Base-by-base conservation (phyloP, 371 early-diverging fungal genomes). In the Mortierella sp. region DNA sequence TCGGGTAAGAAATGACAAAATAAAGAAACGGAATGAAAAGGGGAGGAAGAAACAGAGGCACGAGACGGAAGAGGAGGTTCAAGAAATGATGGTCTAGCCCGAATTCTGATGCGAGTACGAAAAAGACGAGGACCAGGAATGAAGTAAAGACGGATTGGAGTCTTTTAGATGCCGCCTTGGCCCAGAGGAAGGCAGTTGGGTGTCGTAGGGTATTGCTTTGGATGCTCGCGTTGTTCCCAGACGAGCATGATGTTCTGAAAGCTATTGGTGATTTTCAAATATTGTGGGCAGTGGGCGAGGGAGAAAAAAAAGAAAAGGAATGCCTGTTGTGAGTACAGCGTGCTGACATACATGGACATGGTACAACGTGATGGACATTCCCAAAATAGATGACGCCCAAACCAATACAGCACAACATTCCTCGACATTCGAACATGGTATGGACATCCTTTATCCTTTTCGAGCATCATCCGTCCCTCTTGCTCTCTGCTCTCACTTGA, bases 221-320 rank as follows among this genome's bases (percentile, higher is more conserved):
- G 73, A 39, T 76, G 81, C 50, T 80, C 81, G 6, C 71, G 73
- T 48, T 76, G 77, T 44, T 80, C 81, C 81, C 81, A 80, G 8
- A 44, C 61, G 39, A 80, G 55, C 77, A 80, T 80, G 66, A 80
- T 73, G 55, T 70, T 7, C 68, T 76, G 77, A 73, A 80, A 80
- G 64, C 81, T 76, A 63, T 37, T 7, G 58, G n/a, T 43, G 16
- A 16, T 44, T 26, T 43, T 39, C 58, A 29, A 34, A 34, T 58
- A 37, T 34, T n/a, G n/a, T n/a, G n/a, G 58, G 34, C 16, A 41
- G 22, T 26, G 58, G n/a, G 29, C 14, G 43, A 58, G 48, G 64
- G 37, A 37, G 16, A 10, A 24, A 71, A 65, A 26, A 50, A 39
- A 58, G 10, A 41, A 55, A 4, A 70, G 70, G 44, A 29, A 63